phyloP scores from a whole-genome alignment of 345 rosid species.

The Lepidium aucheri region DNA sequence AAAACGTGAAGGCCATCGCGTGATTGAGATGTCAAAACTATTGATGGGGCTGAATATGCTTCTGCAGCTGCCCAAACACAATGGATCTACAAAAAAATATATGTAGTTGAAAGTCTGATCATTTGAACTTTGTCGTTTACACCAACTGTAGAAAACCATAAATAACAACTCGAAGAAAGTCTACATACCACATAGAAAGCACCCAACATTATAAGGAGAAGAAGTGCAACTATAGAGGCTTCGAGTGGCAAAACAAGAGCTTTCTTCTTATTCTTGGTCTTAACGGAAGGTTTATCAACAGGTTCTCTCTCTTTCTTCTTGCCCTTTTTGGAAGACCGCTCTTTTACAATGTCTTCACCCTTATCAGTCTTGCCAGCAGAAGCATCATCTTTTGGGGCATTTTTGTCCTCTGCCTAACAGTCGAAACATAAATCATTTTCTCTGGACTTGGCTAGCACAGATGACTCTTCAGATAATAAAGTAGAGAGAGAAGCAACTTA shows the following conservation, averaged over 20 bases:
- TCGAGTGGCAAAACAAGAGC: constrained; percentile 83
- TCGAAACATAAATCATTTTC: constrained; percentile 25
- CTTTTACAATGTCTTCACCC: constrained; percentile 43
- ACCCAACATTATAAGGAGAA: constrained; percentile 81
- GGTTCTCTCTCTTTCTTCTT: constrained; percentile 65
- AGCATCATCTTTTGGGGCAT: constrained; percentile 32
- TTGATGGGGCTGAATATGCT: constrained; percentile 99
- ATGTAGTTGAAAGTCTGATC: neutral
- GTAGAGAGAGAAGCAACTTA: constrained; percentile 30
- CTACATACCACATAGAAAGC: constrained; percentile 92
- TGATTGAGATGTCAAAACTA: constrained; percentile 75
- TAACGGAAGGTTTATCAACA: constrained; percentile 45
- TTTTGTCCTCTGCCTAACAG: constrained; percentile 54
- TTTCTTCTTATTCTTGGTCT: constrained; percentile 54
- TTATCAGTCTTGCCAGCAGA: constrained; percentile 39
- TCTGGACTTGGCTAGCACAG: constrained; percentile 12
- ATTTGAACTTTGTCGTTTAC: neutral
- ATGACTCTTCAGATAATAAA: neutral
- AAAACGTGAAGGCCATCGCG: constrained; percentile 85
- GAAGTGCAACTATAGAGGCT: constrained; percentile 66
- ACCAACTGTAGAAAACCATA: constrained; percentile 1
- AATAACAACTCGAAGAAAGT: neutral
- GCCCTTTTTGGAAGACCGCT: constrained; percentile 51
- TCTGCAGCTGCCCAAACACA: constrained; percentile 99
- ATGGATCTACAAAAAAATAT: constrained; percentile 58